These are phyloP conservation scores for Erythrophleum fordii DNA, from an alignment of 306 rosid species.

Conservation along the genomic window DNA sequence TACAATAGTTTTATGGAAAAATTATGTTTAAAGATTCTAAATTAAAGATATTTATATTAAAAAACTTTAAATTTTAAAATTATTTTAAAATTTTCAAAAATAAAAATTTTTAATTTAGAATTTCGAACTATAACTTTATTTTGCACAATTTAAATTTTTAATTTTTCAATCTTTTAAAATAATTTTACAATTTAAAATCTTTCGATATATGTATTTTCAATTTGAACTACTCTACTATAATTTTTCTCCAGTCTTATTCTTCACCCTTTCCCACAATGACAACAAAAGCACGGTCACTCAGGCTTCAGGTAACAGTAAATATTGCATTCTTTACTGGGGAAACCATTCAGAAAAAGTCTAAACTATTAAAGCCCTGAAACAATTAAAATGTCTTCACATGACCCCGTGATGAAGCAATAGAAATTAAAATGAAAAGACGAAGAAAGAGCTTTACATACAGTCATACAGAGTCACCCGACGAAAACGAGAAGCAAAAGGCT, in stretches of 20 bases:
- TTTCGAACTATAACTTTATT: too few relatives aligned
- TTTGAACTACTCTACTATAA: too few relatives aligned
- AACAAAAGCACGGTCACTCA: background rate
- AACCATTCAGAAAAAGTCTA: background rate
- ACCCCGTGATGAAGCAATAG: background rate
- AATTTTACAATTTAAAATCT: too few relatives aligned
- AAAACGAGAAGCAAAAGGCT: background rate
- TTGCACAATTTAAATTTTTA: too few relatives aligned
- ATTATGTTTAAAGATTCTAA: too few relatives aligned
- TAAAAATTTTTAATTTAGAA: too few relatives aligned
- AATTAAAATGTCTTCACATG: background rate
- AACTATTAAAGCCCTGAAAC: background rate
- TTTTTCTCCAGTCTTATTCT: too few relatives aligned
- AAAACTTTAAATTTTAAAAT: too few relatives aligned
- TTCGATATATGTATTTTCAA: too few relatives aligned
- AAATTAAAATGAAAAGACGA: background rate
- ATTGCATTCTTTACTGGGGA: background rate
- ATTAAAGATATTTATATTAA: too few relatives aligned
- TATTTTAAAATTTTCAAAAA: too few relatives aligned
- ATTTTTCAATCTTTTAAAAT: too few relatives aligned
- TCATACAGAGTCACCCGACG: constrained; percentile 17
- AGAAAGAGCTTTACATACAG: background rate
- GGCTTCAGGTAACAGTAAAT: background rate
- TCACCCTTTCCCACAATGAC: background rate
- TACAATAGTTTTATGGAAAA: background rate